phyloP scores from a whole-genome alignment of 2,329 filamentous ascomycete genomes.

The Cordyceps tenuipes region DNA sequence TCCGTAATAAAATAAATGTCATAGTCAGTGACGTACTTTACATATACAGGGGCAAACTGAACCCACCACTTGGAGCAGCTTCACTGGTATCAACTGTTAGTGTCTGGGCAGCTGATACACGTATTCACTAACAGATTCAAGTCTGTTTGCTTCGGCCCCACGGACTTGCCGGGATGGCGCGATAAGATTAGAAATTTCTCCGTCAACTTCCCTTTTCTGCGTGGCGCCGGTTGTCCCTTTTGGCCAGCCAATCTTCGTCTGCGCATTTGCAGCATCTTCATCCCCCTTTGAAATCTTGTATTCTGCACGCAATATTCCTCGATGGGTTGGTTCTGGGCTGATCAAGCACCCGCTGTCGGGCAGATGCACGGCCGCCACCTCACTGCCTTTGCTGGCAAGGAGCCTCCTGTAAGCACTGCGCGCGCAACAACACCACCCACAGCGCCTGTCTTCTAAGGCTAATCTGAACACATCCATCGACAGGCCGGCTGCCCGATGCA shows the following conservation, averaged over 20 bases:
- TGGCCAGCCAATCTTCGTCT: constrained; percentile 6
- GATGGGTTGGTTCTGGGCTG: constrained; percentile 61
- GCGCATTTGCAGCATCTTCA: neutral
- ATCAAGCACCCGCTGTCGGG: constrained; percentile 31
- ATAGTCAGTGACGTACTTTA: neutral
- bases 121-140: neutral
- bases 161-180: constrained; percentile 8
- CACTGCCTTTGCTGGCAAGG: constrained; percentile 18
- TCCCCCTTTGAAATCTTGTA: neutral
- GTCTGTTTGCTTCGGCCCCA: neutral
- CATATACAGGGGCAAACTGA: neutral
- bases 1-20: neutral
- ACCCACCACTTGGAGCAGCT: neutral
- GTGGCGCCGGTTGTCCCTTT: constrained; percentile 3
- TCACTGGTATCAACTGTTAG: neutral
- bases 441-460: neutral
- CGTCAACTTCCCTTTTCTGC: neutral
- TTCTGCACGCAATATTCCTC: neutral
- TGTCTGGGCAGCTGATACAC: neutral
- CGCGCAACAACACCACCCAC: neutral
- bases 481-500: constrained; percentile 52
- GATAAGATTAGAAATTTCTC: constrained; percentile 15
- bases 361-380: constrained; percentile 27
- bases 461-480: constrained; percentile 18
- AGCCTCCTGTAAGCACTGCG: constrained; percentile 25